Base-by-base conservation (phyloP, 345 rosid genomes). In the Pseudoturritis turrita region DNA sequence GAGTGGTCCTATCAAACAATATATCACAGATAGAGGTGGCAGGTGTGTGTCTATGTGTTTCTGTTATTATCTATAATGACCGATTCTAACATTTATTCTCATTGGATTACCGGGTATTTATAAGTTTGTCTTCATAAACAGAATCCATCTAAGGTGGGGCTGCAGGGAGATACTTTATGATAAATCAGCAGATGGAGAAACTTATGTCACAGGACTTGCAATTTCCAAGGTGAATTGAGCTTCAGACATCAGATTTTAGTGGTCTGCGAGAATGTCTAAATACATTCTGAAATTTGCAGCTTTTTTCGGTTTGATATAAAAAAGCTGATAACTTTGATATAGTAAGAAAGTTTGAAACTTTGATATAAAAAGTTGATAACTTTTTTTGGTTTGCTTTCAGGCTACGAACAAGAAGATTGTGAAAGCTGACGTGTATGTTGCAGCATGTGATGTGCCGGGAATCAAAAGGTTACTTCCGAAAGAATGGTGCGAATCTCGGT, bases 101-200 rank as follows among this genome's bases (percentile, higher is more conserved):
- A 29, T 58, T 3, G 0, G 37, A 65, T 57, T 55, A 53, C 26
- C 15, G 3, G 29, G 36, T 44, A 10, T 12, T 43, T 41, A 2
- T 65, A 4, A 63, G 57, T 54, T 50, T 68, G 19, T 69, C 71
- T 72, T 68, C 57, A 41, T 40, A 80, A 83, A 71, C 90, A 93
- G 99, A 84, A 91, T 95, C 76, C 97, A 95, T 84, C 83, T 95
- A 51, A 84, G 99, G 81, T 95, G 99, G 99, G 99, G 97, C 60
- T 95, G 99, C 86, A 85, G 97, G 74, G 83, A 89, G 85, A 73
- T 95, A 61, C 88, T 88, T 13, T 89, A 88, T 41, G 85, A 88
- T 70, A 85, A 69, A 79, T 70, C 89, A 68, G 67, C 86, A 28
- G 74, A 80, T 70, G 92, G 96, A 50, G 88, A 83, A 77, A 87